Evolutionary conservation across 1,139 yeast species (phyloP).

Genomic region (Debaryomyces sp.): DNA sequence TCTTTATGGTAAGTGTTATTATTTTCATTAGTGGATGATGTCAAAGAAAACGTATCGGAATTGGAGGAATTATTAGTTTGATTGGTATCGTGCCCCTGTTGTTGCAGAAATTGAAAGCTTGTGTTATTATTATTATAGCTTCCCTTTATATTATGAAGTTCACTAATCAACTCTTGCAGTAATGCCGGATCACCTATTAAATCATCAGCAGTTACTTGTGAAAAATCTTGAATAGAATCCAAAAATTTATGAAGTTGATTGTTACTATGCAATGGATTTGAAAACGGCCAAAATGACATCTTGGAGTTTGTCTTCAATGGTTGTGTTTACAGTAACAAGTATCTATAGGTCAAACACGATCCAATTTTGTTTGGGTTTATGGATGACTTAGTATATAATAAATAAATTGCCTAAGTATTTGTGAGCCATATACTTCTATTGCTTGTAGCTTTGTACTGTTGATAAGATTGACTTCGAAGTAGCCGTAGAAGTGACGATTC

Average conservation of each 20-base stretch:
- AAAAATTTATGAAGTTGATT: constrained; percentile 46
- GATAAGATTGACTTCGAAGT: neutral
- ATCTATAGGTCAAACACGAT: neutral
- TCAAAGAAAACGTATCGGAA: constrained; percentile 38
- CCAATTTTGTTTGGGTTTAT: neutral
- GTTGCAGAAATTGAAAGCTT: constrained; percentile 38
- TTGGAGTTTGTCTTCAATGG: neutral
- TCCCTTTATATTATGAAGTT: constrained; percentile 44
- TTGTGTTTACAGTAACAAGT: neutral
- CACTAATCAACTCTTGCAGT: constrained; percentile 45
- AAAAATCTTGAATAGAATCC: constrained; percentile 40
- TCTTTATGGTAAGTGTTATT: constrained; percentile 30
- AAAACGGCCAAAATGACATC: constrained; percentile 56
- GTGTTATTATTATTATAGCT: constrained; percentile 31
- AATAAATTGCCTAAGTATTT: neutral
- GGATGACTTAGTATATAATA: neutral
- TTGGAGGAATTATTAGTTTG: constrained; percentile 11
- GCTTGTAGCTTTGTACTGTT: neutral
- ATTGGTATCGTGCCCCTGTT: constrained; percentile 13
- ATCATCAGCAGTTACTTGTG: constrained; percentile 37
- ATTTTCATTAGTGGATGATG: constrained; percentile 32
- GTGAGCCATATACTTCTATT: neutral
- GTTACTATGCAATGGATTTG: constrained; percentile 42
- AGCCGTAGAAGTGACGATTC: neutral
- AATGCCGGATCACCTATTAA: constrained; percentile 37